Conservation (phyloP, 2,329 filamentous ascomycete genomes). For the Pestalotiopsis sp. region DNA sequence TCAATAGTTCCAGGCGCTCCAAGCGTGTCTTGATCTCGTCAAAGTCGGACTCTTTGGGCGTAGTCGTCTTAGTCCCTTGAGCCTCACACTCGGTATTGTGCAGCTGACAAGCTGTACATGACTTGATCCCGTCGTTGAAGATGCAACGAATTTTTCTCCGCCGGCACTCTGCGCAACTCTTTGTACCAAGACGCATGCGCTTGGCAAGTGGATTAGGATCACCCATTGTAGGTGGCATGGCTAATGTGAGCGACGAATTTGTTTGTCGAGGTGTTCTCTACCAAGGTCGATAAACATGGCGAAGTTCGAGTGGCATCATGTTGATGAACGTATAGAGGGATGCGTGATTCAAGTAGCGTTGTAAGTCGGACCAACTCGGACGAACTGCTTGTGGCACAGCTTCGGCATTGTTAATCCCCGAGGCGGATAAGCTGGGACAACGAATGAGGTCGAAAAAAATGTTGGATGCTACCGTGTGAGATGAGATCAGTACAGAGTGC, state of each 20-base stretch:
- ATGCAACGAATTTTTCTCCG: constrained; percentile 8
- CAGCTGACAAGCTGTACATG: neutral
- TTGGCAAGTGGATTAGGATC: neutral
- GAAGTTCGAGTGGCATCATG: neutral
- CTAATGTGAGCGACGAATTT: neutral
- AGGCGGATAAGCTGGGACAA: neutral
- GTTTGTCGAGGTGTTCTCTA: no score
- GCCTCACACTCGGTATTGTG: neutral
- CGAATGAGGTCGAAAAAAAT: no score
- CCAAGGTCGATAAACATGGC: neutral
- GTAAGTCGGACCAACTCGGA: neutral
- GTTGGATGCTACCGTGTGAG: no score
- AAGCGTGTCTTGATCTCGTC: neutral
- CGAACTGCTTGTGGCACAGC: neutral
- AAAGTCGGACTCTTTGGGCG: neutral
- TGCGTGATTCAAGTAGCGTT: neutral
- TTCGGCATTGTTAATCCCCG: neutral
- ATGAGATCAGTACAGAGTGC: no score
- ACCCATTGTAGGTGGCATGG: neutral
- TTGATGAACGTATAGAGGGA: neutral
- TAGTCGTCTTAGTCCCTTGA: neutral
- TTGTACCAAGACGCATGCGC: constrained; percentile 9
- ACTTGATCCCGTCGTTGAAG: neutral
- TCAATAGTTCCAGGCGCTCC: neutral
- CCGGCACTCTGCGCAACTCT: constrained; percentile 10